Conservation (phyloP, 2,329 filamentous ascomycete species). For the Fusarium pilosicola region DNA sequence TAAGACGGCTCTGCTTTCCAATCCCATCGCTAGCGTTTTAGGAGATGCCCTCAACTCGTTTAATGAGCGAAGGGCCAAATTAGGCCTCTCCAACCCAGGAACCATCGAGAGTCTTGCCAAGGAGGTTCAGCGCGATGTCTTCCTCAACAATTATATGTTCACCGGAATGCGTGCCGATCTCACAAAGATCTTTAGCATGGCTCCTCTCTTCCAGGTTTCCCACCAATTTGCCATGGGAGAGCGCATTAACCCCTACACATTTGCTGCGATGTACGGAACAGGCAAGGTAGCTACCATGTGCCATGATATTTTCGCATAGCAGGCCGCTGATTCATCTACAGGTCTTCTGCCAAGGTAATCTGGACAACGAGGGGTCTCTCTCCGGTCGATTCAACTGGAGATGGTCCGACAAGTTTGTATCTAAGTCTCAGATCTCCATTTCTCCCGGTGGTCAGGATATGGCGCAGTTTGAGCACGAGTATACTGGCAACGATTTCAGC, state of each 20-base stretch:
- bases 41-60: slow-evolving; percentile 84
- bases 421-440: slow-evolving; percentile 89
- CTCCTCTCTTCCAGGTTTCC: slow-evolving; percentile 94
- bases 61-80: slow-evolving; percentile 83
- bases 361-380: slow-evolving; percentile 92
- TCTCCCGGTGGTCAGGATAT: slow-evolving; percentile 84
- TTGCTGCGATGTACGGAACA: slow-evolving; percentile 92
- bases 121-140: slow-evolving; percentile 95
- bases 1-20: slow-evolving; percentile 74
- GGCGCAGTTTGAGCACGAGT: slow-evolving; percentile 95
- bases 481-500: slow-evolving; percentile 91
- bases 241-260: slow-evolving; percentile 91
- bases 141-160: slow-evolving; percentile 97
- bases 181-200: slow-evolving; percentile 94
- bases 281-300: slow-evolving; percentile 72
- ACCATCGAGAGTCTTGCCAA: slow-evolving; percentile 88
- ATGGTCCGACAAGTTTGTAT: slow-evolving; percentile 81
- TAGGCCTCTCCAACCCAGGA: slow-evolving; percentile 92
- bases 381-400: slow-evolving; percentile 93
- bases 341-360: slow-evolving; percentile 94
- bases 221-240: slow-evolving; percentile 97
- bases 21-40: slow-evolving; percentile 75
- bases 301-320: slow-evolving; percentile 7
- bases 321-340: slow-evolving; percentile 52
- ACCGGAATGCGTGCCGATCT: slow-evolving; percentile 94